Conservation (phyloP, 176 grass and related monocot species). For the Bothriochloa decipiens region DNA sequence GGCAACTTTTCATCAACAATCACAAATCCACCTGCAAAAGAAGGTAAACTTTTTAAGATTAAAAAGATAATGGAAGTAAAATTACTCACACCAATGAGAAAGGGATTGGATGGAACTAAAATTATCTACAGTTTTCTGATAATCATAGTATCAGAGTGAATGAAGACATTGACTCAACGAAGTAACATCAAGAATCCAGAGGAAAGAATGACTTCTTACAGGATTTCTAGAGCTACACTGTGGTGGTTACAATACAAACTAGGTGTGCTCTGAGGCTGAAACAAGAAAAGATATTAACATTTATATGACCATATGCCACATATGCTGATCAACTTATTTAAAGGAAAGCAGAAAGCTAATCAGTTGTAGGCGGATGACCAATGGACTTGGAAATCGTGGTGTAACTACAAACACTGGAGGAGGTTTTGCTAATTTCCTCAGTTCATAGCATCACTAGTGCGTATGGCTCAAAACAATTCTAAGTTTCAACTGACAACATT, state of each 20-base stretch:
- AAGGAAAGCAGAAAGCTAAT: not conserved
- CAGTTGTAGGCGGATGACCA: not conserved
- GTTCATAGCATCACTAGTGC: not conserved
- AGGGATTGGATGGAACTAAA: not conserved
- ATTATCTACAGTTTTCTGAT: not conserved
- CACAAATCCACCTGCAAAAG: slow-evolving; percentile 87
- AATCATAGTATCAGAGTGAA: slow-evolving; percentile 3
- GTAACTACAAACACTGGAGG: not conserved
- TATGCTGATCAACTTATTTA: not conserved
- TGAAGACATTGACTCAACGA: not conserved
- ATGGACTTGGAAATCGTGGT: not conserved
- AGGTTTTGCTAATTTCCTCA: not conserved
- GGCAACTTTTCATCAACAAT: slow-evolving; percentile 89
- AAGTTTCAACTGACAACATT: not conserved
- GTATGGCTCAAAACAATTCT: not conserved
- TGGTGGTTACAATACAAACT: not conserved
- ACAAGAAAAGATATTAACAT: not conserved
- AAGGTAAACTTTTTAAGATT: not conserved
- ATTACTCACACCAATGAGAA: too few relatives aligned
- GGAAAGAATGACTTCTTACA: not conserved
- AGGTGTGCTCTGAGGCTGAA: not conserved
- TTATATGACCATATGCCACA: not conserved
- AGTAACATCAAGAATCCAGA: not conserved
- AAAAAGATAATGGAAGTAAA: not conserved
- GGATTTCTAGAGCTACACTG: not conserved